Evolutionary conservation across 306 rosid species (phyloP).

Genomic region (Prinsepia uniflora): DNA sequence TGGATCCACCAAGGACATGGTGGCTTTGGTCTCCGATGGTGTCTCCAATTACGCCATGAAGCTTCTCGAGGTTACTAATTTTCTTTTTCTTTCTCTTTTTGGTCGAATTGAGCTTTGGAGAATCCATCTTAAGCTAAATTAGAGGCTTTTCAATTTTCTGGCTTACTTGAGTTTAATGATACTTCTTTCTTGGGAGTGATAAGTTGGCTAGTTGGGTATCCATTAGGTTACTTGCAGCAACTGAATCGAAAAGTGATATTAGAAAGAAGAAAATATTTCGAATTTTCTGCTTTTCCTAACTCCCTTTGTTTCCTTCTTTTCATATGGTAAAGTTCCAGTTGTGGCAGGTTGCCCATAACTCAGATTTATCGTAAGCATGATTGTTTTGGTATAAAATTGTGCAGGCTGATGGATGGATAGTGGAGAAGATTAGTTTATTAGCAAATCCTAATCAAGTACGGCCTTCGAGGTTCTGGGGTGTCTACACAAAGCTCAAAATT

Average conservation of each 20-base stretch:
- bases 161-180: background rate
- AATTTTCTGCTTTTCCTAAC: background rate
- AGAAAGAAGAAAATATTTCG: background rate
- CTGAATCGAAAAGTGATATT: constrained; percentile 2
- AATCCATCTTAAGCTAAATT: background rate
- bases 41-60: constrained; percentile 75
- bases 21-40: constrained; percentile 89
- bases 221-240: background rate
- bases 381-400: constrained; percentile 19
- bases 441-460: constrained; percentile 93
- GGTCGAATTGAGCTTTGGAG: constrained; percentile 2
- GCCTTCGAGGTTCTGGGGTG: constrained; percentile 97
- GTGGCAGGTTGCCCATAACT: background rate
- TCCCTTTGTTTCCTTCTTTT: background rate
- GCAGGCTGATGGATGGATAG: constrained; percentile 98
- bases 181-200: background rate
- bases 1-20: constrained; percentile 85
- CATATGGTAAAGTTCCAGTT: background rate
- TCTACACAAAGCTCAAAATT: constrained; percentile 87
- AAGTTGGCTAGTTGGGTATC: background rate
- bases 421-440: constrained; percentile 80
- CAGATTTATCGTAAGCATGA: background rate
- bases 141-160: background rate
- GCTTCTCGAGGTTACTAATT: constrained; percentile 58
- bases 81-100: background rate